Evolutionary conservation across 345 rosid species (phyloP).

Genomic region (Arabis alpina): DNA sequence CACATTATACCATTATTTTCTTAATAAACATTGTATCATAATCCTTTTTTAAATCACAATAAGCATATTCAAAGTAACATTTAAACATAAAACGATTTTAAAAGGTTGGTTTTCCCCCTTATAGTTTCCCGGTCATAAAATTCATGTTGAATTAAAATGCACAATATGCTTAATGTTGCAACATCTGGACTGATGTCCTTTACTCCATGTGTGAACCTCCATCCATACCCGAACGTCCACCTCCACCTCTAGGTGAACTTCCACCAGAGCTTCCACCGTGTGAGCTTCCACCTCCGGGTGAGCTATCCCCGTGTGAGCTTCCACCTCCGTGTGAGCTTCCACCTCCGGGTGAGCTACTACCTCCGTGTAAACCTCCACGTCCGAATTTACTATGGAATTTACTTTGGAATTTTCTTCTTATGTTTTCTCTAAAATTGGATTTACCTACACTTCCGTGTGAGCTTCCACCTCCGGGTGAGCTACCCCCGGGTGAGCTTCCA

Average conservation of each 20-base stretch:
- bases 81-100: neutral
- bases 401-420: too few relatives aligned
- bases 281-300: too few relatives aligned
- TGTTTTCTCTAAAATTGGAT: neutral
- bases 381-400: too few relatives aligned
- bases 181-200: conserved; percentile 1
- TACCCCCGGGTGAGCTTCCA: too few relatives aligned
- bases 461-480: too few relatives aligned
- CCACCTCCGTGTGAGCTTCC: neutral
- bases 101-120: neutral
- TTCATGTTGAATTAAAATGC: conserved; percentile 3
- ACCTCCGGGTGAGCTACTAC: neutral
- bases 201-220: neutral
- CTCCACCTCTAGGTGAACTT: too few relatives aligned
- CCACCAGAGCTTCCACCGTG: neutral
- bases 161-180: neutral
- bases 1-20: neutral
- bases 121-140: conserved; percentile 5
- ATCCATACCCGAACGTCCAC: neutral
- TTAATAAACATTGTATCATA: conserved; percentile 7
- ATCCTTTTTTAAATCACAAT: neutral
- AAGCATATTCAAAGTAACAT: conserved; percentile 15
- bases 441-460: neutral
- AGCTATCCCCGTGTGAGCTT: neutral
- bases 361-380: neutral